A percentile compares a stretch with the other conserved stretches of the same genome.
Conservation (phyloP, 2,329 filamentous ascomycete genomes). For the Microsporum canis region DNA sequence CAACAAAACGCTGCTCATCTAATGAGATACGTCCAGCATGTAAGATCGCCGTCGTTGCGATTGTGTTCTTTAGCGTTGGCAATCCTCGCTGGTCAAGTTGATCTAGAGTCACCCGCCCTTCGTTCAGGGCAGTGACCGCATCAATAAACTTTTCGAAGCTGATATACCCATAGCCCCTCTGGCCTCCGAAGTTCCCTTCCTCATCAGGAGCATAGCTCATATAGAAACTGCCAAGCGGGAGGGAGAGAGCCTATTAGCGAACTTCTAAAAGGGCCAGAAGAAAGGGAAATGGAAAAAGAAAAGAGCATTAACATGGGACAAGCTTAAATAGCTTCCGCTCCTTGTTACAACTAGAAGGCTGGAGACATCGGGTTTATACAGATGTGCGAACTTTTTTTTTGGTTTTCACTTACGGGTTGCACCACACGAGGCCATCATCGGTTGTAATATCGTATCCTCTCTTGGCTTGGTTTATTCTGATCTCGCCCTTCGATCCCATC, state of each 20-base stretch:
- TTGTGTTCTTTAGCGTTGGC: conserved; percentile 77
- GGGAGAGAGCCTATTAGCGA: background rate
- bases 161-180: conserved; percentile 85
- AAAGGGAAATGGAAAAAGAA: background rate
- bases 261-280: background rate
- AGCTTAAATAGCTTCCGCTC: background rate
- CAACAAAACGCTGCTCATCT: conserved; percentile 66
- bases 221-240: conserved; percentile 51
- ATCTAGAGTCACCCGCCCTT: conserved; percentile 57
- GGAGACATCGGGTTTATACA: background rate
- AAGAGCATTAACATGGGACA: background rate
- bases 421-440: conserved; percentile 67
- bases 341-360: background rate
- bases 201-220: conserved; percentile 92
- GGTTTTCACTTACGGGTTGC: conserved; percentile 56
- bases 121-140: conserved; percentile 66
- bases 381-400: background rate
- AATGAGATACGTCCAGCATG: conserved; percentile 76
- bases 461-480: conserved; percentile 86
- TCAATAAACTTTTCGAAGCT: conserved; percentile 95
- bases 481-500: conserved; percentile 71
- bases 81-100: conserved; percentile 70
- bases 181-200: conserved; percentile 85
- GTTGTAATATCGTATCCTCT: conserved; percentile 90
- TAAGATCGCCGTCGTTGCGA: conserved; percentile 82